phyloP scores from a whole-genome alignment of 2,329 filamentous ascomycete genomes.

The Penicillium paneum region DNA sequence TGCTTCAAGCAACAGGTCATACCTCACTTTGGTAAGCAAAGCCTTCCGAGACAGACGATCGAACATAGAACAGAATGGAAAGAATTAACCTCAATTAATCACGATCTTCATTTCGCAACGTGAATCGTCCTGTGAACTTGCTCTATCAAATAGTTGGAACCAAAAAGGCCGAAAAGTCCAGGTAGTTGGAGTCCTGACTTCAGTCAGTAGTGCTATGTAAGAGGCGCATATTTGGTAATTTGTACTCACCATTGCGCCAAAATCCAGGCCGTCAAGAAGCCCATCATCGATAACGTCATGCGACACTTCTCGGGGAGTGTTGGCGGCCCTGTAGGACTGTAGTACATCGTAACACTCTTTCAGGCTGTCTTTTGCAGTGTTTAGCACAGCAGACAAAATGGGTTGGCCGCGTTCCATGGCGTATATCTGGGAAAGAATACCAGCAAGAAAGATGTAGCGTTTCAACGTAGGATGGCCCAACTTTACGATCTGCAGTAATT shows the following conservation, averaged over 20 bases:
- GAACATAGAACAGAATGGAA: not conserved
- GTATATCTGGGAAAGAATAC: constrained; percentile 7
- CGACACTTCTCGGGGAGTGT: not conserved
- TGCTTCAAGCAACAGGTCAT: not conserved
- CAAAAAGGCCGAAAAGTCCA: not conserved
- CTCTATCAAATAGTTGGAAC: not conserved
- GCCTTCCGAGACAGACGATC: not conserved
- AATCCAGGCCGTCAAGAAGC: not conserved
- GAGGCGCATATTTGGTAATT: not conserved
- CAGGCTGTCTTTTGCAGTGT: constrained; percentile 9
- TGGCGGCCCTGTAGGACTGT: constrained; percentile 1
- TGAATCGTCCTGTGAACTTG: not conserved
- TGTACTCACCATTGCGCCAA: not conserved
- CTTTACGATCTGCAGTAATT: constrained; percentile 21
- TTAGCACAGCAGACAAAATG: constrained; percentile 9
- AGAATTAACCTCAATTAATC: not conserved
- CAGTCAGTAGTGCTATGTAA: not conserved
- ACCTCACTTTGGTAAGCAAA: not conserved
- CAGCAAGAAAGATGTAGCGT: constrained; percentile 12
- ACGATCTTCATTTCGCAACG: not conserved
- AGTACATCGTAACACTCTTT: constrained; percentile 10
- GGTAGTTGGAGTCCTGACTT: not conserved
- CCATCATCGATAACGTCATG: not conserved
- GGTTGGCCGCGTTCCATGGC: constrained; percentile 13
- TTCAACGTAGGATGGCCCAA: constrained; percentile 13